phyloP scores from a whole-genome alignment of 371 early-diverging fungal species.

The Mucor ambiguus region DNA sequence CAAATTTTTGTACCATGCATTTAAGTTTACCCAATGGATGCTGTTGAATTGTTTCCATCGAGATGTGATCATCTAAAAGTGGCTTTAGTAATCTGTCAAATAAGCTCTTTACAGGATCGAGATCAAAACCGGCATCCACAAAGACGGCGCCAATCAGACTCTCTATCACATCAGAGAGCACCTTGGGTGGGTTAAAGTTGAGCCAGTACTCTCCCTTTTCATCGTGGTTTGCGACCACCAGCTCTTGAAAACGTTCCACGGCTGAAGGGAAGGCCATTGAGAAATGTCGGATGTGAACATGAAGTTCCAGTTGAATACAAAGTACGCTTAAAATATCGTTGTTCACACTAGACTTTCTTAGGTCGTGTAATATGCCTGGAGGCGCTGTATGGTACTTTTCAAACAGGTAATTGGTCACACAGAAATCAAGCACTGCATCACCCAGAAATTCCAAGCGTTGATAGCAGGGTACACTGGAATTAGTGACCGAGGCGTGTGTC shows the following conservation, averaged over 20 bases:
- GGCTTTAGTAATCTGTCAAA: slow-evolving; percentile 56
- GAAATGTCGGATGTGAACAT: slow-evolving; percentile 64
- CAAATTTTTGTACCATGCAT: slow-evolving; percentile 35
- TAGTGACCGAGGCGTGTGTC: slow-evolving; percentile 76
- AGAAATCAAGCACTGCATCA: slow-evolving; percentile 84
- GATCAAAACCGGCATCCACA: slow-evolving; percentile 75
- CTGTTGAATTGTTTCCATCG: slow-evolving; percentile 41
- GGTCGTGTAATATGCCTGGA: slow-evolving; percentile 68
- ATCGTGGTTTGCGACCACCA: slow-evolving; percentile 37
- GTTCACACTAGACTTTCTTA: slow-evolving; percentile 82
- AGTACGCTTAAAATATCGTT: slow-evolving; percentile 80
- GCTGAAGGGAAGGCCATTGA: slow-evolving; percentile 50
- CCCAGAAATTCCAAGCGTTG: slow-evolving; percentile 94
- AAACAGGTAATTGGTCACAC: slow-evolving; percentile 73
- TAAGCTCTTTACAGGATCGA: slow-evolving; percentile 47
- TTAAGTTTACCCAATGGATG: slow-evolving; percentile 51
- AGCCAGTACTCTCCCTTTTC: slow-evolving; percentile 66
- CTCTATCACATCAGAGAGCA: slow-evolving; percentile 87
- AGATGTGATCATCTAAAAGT: slow-evolving; percentile 50
- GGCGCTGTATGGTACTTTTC: slow-evolving; percentile 50
- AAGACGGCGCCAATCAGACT: slow-evolving; percentile 88
- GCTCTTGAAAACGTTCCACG: slow-evolving; percentile 44
- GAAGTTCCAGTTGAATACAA: slow-evolving; percentile 61
- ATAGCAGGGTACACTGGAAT: slow-evolving; percentile 65
- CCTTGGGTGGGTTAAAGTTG: slow-evolving; percentile 78